Evolutionary conservation across 225 moss, liverwort and hornwort species (phyloP), one percentile per base, ranked within the genome.

Genomic region (Lunularia cruciata): DNA sequence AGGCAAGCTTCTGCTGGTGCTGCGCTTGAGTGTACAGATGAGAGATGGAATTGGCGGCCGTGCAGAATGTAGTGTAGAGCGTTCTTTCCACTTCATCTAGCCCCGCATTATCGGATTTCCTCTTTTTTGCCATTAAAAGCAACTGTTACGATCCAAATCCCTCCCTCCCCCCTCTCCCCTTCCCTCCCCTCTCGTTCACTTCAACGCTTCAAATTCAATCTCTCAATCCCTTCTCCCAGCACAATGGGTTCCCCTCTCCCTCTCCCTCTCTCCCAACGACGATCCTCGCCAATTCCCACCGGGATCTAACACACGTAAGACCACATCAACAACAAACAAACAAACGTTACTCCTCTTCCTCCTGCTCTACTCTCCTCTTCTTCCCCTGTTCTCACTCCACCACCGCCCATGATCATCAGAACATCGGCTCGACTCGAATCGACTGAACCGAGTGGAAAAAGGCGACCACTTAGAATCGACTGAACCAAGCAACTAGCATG

Each of bases 11-110:
- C 68, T 95, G 95, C 72, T 95, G 95, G 55, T 92, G 86, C 83
- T 95, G 95, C 34, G 95, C 81, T 78, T 95, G 95, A 32, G 95
- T 95, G 78, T 95, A 95, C 42, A 95, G 88, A 59, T 95, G 95
- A 27, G 95, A 95, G 40, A 95, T 92, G 30, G 95, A 92, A 72
- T 95, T 95, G 34, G 95, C 95, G 60, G 95, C 92, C 32, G 90
- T 87, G 77, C 92, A 89, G 72, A 95, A 95, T 45, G 95, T 90
- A 25, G 92, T 90, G 66, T 92, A 95, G 20, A 95, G 78, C 8
- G 92, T 95, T 47, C 90, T 86, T 79, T 95, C 95, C 27, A 95
- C 92, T 80, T 95, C 95, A 79, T 95, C 95, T 20, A 95, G 84
- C 65, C 90, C 95, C 59, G 90, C 80, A 80, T 87, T 92, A 78